phyloP scores from a whole-genome alignment of 306 rosid species.

The Geum urbanum region DNA sequence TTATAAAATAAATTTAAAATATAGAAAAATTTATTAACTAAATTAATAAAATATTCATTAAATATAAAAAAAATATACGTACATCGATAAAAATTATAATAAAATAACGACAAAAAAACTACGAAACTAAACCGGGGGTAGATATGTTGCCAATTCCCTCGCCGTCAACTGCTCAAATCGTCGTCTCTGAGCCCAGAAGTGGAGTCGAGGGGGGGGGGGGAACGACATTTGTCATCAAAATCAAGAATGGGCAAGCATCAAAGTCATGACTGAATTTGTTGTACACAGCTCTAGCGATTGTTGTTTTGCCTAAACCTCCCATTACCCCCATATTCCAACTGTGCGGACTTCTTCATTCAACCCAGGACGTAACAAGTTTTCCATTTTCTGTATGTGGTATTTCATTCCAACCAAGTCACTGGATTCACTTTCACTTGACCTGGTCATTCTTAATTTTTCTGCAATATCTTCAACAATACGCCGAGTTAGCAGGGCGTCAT shows the following conservation, averaged over 20 bases:
- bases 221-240: too few species aligned
- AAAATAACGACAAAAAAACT: too few species aligned
- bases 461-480: not conserved
- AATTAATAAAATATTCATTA: too few species aligned
- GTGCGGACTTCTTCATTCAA: not conserved
- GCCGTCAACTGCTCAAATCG: too few species aligned
- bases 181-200: too few species aligned
- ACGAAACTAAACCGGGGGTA: too few species aligned
- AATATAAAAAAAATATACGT: too few species aligned
- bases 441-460: not conserved
- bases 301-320: conserved; percentile 32
- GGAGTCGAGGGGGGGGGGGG: too few species aligned
- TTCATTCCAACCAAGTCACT: conserved; percentile 22
- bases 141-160: too few species aligned
- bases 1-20: too few species aligned
- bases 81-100: too few species aligned
- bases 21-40: too few species aligned
- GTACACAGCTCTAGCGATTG: conserved; percentile 22
- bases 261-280: not conserved
- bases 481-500: not conserved
- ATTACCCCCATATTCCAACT: conserved; percentile 36
- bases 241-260: not conserved
- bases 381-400: not conserved
- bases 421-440: not conserved
- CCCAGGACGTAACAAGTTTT: not conserved